These are phyloP conservation scores for Hansfordia pulvinata DNA, from an alignment of 2,329 filamentous ascomycete genomes.

Conservation along the genomic window DNA sequence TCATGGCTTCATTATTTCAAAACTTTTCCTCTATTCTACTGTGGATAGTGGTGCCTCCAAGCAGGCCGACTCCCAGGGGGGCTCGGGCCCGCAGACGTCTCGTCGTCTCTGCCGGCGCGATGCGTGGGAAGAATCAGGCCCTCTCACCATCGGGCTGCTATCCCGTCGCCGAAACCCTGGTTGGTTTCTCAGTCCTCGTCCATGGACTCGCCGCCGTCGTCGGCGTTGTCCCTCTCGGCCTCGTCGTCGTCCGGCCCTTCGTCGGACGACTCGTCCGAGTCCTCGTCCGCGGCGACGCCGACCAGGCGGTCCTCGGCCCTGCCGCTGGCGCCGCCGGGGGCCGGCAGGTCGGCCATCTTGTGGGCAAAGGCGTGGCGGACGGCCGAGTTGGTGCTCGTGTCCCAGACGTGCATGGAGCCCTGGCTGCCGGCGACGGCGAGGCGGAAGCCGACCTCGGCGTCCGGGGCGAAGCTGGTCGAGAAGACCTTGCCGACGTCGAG, in stretches of 20 bases:
- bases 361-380: slow-evolving; percentile 75
- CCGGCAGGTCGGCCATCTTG: slow-evolving; percentile 45
- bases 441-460: slow-evolving; percentile 80
- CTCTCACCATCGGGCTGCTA: too few relatives aligned
- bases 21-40: too few relatives aligned
- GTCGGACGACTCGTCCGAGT: slow-evolving; percentile 29
- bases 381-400: slow-evolving; percentile 82
- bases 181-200: slow-evolving; percentile 42
- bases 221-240: too few relatives aligned
- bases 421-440: slow-evolving; percentile 91
- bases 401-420: slow-evolving; percentile 87
- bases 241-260: slow-evolving; percentile 19
- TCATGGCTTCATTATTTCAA: too few relatives aligned
- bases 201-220: slow-evolving; percentile 35
- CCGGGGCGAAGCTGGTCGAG: slow-evolving; percentile 78
- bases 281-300: slow-evolving; percentile 52
- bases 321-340: slow-evolving; percentile 35
- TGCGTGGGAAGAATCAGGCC: too few relatives aligned
- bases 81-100: too few relatives aligned
- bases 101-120: too few relatives aligned
- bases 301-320: slow-evolving; percentile 66
- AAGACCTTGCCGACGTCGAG: slow-evolving; percentile 93
- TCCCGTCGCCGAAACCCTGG: too few relatives aligned
- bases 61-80: too few relatives aligned
- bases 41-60: too few relatives aligned